A percentile compares a stretch with the other conserved stretches of the same genome.
Evolutionary conservation across 1,284 basidiomycete genomes (phyloP).

Genomic region (Cryptococcus deneoformans): DNA sequence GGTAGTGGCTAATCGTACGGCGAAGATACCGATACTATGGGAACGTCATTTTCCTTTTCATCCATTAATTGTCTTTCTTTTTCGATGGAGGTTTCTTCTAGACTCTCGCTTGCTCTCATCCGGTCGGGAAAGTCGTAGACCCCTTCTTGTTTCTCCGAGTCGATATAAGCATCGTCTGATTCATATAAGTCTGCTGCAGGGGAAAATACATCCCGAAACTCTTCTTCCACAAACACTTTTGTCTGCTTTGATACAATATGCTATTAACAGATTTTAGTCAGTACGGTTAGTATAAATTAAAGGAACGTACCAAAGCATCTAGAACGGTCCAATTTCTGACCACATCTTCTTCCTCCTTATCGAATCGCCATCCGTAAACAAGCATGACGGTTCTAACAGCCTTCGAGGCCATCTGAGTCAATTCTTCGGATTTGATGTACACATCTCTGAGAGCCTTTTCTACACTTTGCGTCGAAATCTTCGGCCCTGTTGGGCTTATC

Average conservation of each 20-base stretch:
- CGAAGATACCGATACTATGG: conserved; percentile 4
- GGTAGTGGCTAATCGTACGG: no score
- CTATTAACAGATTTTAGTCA: conserved; percentile 12
- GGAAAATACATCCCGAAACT: conserved; percentile 35
- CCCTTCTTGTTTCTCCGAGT: no score
- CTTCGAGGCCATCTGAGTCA: conserved; percentile 12
- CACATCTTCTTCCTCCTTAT: conserved; percentile 15
- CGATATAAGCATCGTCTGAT: no score
- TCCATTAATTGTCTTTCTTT: background rate
- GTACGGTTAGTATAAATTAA: background rate
- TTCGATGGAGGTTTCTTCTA: background rate
- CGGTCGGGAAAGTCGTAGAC: no score
- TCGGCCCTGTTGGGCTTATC: background rate
- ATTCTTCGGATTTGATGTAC: conserved; percentile 8
- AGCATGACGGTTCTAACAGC: conserved; percentile 20
- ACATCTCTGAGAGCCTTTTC: conserved; percentile 10
- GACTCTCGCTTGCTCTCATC: background rate
- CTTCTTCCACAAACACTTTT: conserved; percentile 33
- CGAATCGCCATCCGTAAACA: conserved; percentile 29
- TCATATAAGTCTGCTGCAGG: conserved; percentile 1
- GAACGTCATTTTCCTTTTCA: background rate
- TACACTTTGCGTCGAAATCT: background rate
- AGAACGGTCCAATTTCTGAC: conserved; percentile 26
- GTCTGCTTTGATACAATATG: conserved; percentile 35
- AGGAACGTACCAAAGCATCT: conserved; percentile 36